Evolutionary conservation across 2,329 filamentous ascomycete species (phyloP).

Genomic region (Pseudogymnoascus verrucosus): DNA sequence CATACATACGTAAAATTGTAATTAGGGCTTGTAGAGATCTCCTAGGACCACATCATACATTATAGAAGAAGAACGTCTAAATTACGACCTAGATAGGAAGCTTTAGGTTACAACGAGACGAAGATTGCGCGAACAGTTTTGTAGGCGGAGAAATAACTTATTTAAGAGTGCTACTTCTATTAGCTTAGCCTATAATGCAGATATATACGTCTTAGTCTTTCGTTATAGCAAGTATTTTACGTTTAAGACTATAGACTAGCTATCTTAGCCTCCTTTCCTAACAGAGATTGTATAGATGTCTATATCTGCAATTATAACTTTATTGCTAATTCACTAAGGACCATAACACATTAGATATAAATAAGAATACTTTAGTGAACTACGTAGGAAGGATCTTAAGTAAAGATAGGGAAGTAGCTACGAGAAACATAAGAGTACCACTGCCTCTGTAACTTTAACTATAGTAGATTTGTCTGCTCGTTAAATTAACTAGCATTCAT

Average conservation of each 20-base stretch:
- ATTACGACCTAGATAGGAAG: neutral
- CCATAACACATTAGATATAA: neutral
- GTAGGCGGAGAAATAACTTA: slow-evolving; percentile 14
- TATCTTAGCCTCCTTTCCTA: slow-evolving; percentile 7
- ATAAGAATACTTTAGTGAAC: neutral
- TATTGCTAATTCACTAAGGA: neutral
- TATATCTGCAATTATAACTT: neutral
- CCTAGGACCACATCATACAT: neutral
- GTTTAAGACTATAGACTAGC: slow-evolving; percentile 10
- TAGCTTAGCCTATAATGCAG: neutral
- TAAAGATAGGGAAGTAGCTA: neutral
- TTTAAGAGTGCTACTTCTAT: slow-evolving; percentile 12
- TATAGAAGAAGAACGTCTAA: neutral
- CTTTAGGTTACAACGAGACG: neutral
- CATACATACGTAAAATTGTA: neutral
- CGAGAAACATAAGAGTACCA: neutral
- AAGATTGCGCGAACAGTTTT: slow-evolving; percentile 10
- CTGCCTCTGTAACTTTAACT: neutral
- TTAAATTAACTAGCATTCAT: neutral
- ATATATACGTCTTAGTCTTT: slow-evolving; percentile 13
- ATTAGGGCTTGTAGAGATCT: neutral
- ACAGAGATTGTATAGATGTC: slow-evolving; percentile 12
- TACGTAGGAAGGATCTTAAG: neutral
- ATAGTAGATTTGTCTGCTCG: neutral
- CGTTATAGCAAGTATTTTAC: slow-evolving; percentile 14